A percentile compares a stretch with the other conserved stretches of the same genome.
These are phyloP conservation scores for Smallanthus sonchifolius DNA, from an alignment of 129 eudicot species.

Conservation along the genomic window DNA sequence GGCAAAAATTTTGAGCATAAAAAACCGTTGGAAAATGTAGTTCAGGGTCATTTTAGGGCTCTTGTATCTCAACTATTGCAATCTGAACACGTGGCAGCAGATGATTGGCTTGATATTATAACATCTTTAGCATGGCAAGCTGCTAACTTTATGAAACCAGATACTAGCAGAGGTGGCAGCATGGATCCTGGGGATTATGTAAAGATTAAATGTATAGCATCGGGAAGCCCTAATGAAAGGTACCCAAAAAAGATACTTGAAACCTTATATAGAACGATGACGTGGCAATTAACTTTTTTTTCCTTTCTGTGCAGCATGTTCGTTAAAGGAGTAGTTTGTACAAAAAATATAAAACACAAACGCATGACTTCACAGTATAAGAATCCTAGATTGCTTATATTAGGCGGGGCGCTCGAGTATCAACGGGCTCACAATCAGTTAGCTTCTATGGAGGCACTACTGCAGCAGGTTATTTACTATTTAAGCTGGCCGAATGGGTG, in stretches of 20 bases:
- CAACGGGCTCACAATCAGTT: conserved; percentile 78
- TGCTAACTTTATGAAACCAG: conserved; percentile 87
- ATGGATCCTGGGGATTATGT: conserved; percentile 96
- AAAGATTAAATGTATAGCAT: conserved; percentile 83
- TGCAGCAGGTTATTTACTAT: conserved; percentile 61
- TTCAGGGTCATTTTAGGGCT: conserved; percentile 89
- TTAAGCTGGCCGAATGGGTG: background rate
- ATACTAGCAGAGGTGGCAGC: conserved; percentile 95
- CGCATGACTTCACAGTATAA: conserved; percentile 89
- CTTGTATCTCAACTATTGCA: conserved; percentile 88
- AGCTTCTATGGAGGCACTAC: conserved; percentile 70
- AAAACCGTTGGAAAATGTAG: conserved; percentile 54
- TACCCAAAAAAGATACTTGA: background rate
- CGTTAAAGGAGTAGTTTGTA: conserved; percentile 92
- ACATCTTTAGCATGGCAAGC: conserved; percentile 93
- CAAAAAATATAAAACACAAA: conserved; percentile 90
- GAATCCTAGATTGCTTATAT: conserved; percentile 66
- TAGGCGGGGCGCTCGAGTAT: conserved; percentile 96
- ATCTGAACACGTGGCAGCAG: conserved; percentile 49
- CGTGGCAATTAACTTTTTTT: background rate
- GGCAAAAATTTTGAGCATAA: conserved; percentile 46
- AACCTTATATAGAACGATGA: background rate
- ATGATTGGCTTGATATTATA: conserved; percentile 75
- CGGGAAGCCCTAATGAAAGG: conserved; percentile 83
- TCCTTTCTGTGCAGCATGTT: conserved; percentile 45